Evolutionary conservation across 2,329 filamentous ascomycete species (phyloP).

Genomic region (Cladophialophora psammophila): DNA sequence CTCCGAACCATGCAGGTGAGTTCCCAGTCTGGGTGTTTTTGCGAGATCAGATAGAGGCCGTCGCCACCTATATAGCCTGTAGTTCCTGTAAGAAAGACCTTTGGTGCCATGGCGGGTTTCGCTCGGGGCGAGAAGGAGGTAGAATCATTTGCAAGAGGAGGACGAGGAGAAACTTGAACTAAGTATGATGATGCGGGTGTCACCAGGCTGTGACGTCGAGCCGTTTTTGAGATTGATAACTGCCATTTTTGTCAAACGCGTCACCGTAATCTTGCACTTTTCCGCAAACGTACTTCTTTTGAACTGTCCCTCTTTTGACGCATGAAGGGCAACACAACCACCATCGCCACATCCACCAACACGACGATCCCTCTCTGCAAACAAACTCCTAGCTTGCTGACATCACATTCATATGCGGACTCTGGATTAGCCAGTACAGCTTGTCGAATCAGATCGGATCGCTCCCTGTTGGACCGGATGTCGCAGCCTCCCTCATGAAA

Average conservation of each 20-base stretch:
- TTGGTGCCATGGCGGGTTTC: conserved; percentile 16
- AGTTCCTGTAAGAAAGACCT: conserved; percentile 21
- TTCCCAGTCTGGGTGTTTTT: conserved; percentile 58
- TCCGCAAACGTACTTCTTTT: conserved; percentile 5
- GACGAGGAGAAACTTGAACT: background rate
- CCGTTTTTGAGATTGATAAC: too few species aligned
- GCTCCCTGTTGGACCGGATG: conserved; percentile 11
- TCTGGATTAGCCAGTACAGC: background rate
- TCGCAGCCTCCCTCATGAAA: conserved; percentile 28
- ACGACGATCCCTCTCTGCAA: background rate
- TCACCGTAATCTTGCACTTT: background rate
- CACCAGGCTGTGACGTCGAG: too few species aligned
- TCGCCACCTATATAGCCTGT: conserved; percentile 61
- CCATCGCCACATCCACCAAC: background rate
- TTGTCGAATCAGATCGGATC: background rate
- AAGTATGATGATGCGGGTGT: background rate
- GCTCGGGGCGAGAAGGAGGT: background rate
- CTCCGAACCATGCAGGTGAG: conserved; percentile 54
- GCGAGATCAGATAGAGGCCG: conserved; percentile 54
- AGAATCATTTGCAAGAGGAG: conserved; percentile 1
- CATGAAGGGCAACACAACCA: background rate
- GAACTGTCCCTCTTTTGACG: background rate
- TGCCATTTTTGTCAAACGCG: background rate
- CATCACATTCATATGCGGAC: background rate
- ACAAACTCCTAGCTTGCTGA: background rate